A percentile compares a stretch with the other conserved stretches of the same genome.
These are phyloP conservation scores for Eucalyptus guilfoylei DNA, from an alignment of 345 rosid genomes.

Conservation along the genomic window DNA sequence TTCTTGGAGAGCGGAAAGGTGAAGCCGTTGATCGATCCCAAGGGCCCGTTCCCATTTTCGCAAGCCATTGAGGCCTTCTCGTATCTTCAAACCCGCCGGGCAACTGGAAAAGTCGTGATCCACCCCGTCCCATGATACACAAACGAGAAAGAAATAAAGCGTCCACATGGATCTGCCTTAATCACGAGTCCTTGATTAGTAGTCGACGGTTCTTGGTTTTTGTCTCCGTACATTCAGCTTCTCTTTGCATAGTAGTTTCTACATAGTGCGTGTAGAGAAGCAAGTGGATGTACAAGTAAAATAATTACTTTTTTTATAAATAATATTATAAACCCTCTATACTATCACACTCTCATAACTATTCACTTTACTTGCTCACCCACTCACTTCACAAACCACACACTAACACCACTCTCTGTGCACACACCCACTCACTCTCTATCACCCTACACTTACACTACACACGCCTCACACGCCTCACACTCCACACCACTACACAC, in stretches of 20 bases:
- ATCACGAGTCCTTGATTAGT: not conserved
- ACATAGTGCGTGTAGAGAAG: not conserved
- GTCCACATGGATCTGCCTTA: not conserved
- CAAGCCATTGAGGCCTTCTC: slow-evolving; percentile 51
- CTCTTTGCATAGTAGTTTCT: not conserved
- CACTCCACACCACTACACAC: too few species aligned
- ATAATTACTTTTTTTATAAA: too few species aligned
- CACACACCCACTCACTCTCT: too few species aligned
- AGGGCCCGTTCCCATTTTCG: slow-evolving; percentile 58
- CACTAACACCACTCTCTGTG: too few species aligned
- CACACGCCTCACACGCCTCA: too few species aligned
- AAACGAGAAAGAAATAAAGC: not conserved
- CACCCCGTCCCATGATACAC: slow-evolving; percentile 35
- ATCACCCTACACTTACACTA: too few species aligned
- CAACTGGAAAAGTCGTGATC: slow-evolving; percentile 63
- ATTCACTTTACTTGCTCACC: too few species aligned
- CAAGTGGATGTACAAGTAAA: too few species aligned
- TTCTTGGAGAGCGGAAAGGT: slow-evolving; percentile 64
- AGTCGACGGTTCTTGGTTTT: not conserved
- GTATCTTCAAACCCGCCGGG: slow-evolving; percentile 63
- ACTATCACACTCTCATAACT: too few species aligned
- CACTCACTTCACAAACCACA: too few species aligned
- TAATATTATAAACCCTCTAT: too few species aligned
- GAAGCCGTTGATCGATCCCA: slow-evolving; percentile 72
- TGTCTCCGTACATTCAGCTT: not conserved